Evolutionary conservation across 495 filamentous ascomycete species (phyloP), one percentile per base, ranked within the genome.

Genomic region (Neurospora sp.): DNA sequence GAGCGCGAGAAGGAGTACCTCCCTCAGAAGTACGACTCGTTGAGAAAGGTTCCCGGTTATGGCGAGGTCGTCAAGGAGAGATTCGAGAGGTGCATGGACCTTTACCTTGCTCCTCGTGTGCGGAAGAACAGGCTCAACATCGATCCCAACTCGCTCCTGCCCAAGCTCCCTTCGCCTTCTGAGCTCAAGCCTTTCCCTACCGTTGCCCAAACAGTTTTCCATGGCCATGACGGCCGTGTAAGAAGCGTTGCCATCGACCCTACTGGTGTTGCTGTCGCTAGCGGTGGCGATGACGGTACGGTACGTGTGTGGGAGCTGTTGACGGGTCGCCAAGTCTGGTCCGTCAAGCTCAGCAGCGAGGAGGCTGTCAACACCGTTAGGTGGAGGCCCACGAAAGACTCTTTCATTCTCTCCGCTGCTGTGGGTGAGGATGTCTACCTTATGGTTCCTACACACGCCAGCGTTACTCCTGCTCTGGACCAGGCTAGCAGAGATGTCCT

Each of bases 131-230:
- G 95, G 81, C 87, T 98, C 77, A 97, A 98, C 82, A 98, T 99
- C 78, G 96, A 99, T 76, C 96, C 96, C 5, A 92, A 94, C 81
- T 96, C 92, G 59, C 83, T 99, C 42, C 88, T 99, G 44, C 96
- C 96, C 35, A 98, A 98, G 79, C 86, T 99, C 11, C 96, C 96
- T n/a, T 92, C 90, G 73, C 96, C 96, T 3, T 92, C 97, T 71
- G 96, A 98, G 77, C 84, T 99, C 66, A 90, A 91, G 77, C 96
- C 96, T 4, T 99, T 98, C 86, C 96, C 96, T 20, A 97, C 94
- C 0, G 89, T 90, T 5, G 94, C 91, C 72, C 90, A 92, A 27
- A 92, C 92, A 1, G 85, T 97, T 16, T 98, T 93, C 84, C 83
- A 89, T 70, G 96, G 96, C 14, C 96, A 98, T 79, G 90, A 92